Conservation (phyloP, 805 yeast species). For the Brettanomyces sp. region DNA sequence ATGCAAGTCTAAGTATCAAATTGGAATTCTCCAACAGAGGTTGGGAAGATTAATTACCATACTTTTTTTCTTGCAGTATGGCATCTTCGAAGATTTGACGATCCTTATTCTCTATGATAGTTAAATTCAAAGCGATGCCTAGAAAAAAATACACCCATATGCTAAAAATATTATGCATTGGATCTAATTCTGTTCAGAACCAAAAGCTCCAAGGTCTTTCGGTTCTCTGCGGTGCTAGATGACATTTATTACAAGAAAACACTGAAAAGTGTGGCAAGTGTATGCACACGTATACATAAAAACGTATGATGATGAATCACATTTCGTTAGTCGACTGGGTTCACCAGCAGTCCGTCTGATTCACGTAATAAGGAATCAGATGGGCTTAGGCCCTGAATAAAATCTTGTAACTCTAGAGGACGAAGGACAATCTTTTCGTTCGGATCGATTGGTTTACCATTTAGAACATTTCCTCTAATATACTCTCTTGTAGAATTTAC, state of each 20-base stretch:
- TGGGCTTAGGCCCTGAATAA: constrained; percentile 32
- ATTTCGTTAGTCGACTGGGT: not conserved
- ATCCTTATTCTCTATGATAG: constrained; percentile 28
- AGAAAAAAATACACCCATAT: constrained; percentile 19
- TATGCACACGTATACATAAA: not conserved
- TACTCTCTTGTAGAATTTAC: constrained; percentile 81
- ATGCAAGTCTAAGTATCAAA: too few species aligned
- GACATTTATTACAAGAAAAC: constrained; percentile 3
- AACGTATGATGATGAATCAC: not conserved
- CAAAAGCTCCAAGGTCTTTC: not conserved
- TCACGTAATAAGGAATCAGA: constrained; percentile 17
- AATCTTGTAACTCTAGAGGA: constrained; percentile 58
- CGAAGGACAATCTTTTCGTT: constrained; percentile 38
- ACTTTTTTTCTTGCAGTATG: constrained; percentile 7
- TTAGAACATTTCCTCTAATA: constrained; percentile 46
- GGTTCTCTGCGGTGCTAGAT: constrained; percentile 2
- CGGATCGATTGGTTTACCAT: constrained; percentile 27
- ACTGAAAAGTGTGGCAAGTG: not conserved
- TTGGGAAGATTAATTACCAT: too few species aligned
- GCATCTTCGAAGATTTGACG: constrained; percentile 41
- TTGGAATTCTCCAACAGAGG: too few species aligned
- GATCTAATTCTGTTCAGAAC: not conserved
- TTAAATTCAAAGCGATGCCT: constrained; percentile 42
- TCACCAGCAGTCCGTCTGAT: not conserved
- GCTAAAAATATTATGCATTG: not conserved